Evolutionary conservation across 352 stramenopile genomes (phyloP).

Genomic region (Phytopythium boreale): DNA sequence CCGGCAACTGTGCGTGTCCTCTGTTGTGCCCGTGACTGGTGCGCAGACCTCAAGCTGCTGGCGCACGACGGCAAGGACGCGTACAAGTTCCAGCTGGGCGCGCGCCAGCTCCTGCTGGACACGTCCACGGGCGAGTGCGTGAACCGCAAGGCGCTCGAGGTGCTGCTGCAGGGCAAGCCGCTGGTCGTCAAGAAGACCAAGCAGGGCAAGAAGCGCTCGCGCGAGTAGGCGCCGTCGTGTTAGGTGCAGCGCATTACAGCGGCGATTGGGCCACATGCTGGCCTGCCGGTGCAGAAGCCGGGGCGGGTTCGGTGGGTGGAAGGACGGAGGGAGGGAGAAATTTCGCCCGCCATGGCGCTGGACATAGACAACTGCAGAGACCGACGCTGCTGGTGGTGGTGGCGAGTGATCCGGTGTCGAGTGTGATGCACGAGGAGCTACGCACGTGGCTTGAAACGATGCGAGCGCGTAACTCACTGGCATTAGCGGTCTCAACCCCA

Average conservation of each 20-base stretch:
- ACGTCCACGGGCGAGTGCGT: slow-evolving; percentile 43
- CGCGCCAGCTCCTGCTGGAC: slow-evolving; percentile 52
- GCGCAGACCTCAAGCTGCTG: slow-evolving; percentile 56
- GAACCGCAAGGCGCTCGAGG: slow-evolving; percentile 64
- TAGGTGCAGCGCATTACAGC: too few species aligned
- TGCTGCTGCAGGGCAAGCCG: slow-evolving; percentile 67
- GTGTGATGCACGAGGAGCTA: too few species aligned
- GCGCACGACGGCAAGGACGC: slow-evolving; percentile 44
- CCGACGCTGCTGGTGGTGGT: too few species aligned
- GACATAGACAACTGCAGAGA: too few species aligned
- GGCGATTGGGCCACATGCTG: too few species aligned
- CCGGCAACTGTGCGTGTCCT: neutral
- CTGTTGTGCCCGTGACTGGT: neutral
- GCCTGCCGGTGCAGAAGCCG: neutral
- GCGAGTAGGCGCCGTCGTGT: slow-evolving; percentile 18
- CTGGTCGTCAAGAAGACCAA: slow-evolving; percentile 63
- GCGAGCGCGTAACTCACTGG: too few species aligned
- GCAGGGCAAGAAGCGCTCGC: slow-evolving; percentile 53
- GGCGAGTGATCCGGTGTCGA: too few species aligned
- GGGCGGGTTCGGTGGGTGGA: too few species aligned
- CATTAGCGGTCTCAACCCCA: too few species aligned
- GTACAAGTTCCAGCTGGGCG: slow-evolving; percentile 62
- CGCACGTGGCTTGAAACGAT: too few species aligned
- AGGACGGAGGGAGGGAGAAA: neutral
- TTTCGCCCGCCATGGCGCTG: too few species aligned